A percentile compares a stretch with the other conserved stretches of the same genome.
phyloP scores from a whole-genome alignment of 768 basidiomycete species.

The Omphalotus guepiniiformis region DNA sequence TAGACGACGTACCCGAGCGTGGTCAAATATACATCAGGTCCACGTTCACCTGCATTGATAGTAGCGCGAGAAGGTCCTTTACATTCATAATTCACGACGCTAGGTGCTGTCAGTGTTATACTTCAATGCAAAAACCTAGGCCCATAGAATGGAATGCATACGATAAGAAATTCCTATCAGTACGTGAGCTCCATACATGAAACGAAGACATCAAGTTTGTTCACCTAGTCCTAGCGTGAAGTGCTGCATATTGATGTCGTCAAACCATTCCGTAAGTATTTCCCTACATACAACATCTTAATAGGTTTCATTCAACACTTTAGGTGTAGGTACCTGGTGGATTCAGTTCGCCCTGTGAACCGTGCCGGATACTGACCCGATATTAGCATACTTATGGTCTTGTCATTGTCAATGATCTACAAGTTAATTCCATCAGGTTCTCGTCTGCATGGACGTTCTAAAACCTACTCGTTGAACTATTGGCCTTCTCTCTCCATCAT shows the following conservation, averaged over 20 bases:
- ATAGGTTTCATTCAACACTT: no score
- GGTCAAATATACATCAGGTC: constrained; percentile 12
- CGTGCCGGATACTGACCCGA: constrained; percentile 10
- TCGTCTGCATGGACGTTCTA: not conserved
- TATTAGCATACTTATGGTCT: constrained; percentile 10
- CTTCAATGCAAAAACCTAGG: not conserved
- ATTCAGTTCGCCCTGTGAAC: constrained; percentile 9
- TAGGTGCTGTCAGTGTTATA: not conserved
- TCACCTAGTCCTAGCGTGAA: constrained; percentile 12
- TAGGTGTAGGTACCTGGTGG: constrained; percentile 2
- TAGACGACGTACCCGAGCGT: constrained; percentile 5
- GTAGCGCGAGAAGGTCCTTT: constrained; percentile 3
- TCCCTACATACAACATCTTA: constrained; percentile 1
- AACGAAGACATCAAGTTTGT: not conserved
- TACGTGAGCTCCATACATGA: not conserved
- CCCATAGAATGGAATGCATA: not conserved
- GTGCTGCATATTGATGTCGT: constrained; percentile 11
- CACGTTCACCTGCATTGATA: constrained; percentile 11
- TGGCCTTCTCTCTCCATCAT: constrained; percentile 7
- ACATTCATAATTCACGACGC: constrained; percentile 2
- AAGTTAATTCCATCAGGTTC: not conserved
- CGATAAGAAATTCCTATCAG: constrained; percentile 11
- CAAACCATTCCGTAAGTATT: constrained; percentile 12
- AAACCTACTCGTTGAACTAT: constrained; percentile 8
- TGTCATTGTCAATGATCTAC: constrained; percentile 13